Conservation (phyloP, 1,284 basidiomycete genomes). For the Rhodofomes roseus region DNA sequence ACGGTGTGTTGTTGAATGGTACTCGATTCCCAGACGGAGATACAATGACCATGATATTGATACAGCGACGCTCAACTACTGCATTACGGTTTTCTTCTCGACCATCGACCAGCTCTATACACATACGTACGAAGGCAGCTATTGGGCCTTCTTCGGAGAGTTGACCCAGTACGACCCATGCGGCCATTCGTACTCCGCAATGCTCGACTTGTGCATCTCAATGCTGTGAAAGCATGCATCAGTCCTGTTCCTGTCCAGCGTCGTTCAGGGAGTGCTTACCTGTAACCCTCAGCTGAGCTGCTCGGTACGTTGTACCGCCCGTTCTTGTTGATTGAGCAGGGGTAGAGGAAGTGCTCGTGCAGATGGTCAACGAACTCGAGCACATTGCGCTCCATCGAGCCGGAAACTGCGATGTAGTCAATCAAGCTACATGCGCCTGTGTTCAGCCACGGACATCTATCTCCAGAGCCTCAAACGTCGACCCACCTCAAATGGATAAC, state of each 20-base stretch:
- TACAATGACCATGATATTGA: background rate
- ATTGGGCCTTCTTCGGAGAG: conserved; percentile 5
- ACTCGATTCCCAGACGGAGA: too few species aligned
- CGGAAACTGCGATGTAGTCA: conserved; percentile 91
- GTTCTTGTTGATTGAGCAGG: conserved; percentile 82
- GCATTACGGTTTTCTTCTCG: background rate
- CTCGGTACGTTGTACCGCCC: conserved; percentile 84
- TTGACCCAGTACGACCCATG: conserved; percentile 68
- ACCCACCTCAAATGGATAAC: conserved; percentile 75
- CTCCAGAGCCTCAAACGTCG: conserved; percentile 7
- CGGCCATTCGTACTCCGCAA: conserved; percentile 74
- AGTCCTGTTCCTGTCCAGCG: background rate
- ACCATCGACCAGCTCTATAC: background rate
- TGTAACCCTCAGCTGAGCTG: conserved; percentile 68
- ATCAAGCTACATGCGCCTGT: conserved; percentile 52
- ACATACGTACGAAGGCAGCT: background rate
- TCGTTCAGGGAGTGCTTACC: conserved; percentile 35
- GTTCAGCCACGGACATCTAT: background rate
- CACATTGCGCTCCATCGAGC: conserved; percentile 90
- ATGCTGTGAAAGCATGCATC: conserved; percentile 43
- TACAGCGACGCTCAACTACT: background rate
- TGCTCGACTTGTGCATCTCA: conserved; percentile 71
- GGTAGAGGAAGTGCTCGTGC: conserved; percentile 90
- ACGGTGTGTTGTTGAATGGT: too few species aligned
- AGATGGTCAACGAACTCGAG: conserved; percentile 88